phyloP scores from a whole-genome alignment of 2,329 filamentous ascomycete genomes.

The Colletotrichum echinochloae region DNA sequence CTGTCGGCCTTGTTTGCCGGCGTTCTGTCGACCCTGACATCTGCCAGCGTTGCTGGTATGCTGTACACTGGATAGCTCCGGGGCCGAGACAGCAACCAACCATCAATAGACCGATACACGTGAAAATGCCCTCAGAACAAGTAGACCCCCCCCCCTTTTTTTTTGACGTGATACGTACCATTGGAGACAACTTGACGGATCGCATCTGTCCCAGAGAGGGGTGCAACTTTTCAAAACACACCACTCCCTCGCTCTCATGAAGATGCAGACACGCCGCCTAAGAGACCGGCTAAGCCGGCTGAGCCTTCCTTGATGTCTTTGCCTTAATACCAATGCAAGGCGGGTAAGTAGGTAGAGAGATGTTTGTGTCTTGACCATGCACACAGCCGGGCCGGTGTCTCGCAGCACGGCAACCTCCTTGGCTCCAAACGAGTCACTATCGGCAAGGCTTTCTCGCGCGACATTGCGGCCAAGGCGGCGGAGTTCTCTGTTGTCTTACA shows the following conservation, averaged over 20 bases:
- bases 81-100: not conserved
- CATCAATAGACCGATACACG: constrained; percentile 5
- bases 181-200: not conserved
- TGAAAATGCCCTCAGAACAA: not conserved
- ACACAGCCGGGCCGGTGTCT: not conserved
- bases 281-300: not conserved
- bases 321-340: not conserved
- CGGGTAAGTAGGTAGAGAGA: not conserved
- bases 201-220: not conserved
- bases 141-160: no score
- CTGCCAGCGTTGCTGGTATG: constrained; percentile 34
- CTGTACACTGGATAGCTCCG: constrained; percentile 29
- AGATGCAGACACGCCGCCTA: not conserved
- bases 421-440: not conserved
- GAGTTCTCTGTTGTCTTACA: not conserved
- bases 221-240: not conserved
- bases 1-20: constrained; percentile 33
- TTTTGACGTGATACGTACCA: not conserved
- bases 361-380: not conserved
- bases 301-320: not conserved
- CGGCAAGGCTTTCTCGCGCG: not conserved
- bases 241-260: no score
- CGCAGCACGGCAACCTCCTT: not conserved
- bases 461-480: not conserved
- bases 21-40: constrained; percentile 35